These are phyloP conservation scores for Saccharomycopsis microspora DNA, from an alignment of 805 yeast species.

Conservation along the genomic window DNA sequence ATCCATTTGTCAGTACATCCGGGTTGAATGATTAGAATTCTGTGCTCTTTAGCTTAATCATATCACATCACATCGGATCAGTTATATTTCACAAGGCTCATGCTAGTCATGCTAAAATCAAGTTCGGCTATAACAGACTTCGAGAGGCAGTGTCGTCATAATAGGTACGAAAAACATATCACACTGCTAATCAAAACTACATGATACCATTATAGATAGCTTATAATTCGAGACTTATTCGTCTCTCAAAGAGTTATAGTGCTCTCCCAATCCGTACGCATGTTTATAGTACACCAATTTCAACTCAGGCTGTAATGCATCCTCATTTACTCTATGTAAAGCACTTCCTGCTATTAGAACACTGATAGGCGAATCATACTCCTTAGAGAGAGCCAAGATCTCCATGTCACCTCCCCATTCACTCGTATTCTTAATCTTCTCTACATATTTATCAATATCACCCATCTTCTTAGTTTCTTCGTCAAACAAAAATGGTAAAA, in stretches of 20 bases:
- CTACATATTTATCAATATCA: conserved; percentile 58
- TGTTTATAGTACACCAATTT: conserved; percentile 76
- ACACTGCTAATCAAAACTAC: background rate
- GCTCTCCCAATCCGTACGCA: conserved; percentile 86
- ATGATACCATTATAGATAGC: background rate
- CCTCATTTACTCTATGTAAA: conserved; percentile 50
- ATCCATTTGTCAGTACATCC: too few relatives aligned
- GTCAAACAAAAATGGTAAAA: conserved; percentile 73
- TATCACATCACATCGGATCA: too few relatives aligned
- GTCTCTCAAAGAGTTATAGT: conserved; percentile 73
- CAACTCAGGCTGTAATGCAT: conserved; percentile 41
- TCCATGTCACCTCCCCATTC: conserved; percentile 98
- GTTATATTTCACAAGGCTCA: too few relatives aligned
- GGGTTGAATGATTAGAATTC: too few relatives aligned
- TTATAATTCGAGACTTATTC: background rate
- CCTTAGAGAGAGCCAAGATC: conserved; percentile 65
- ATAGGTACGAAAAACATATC: too few relatives aligned
- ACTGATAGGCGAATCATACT: conserved; percentile 62
- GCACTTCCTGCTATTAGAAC: conserved; percentile 73
- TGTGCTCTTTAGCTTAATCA: too few relatives aligned
- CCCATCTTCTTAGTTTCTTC: conserved; percentile 55
- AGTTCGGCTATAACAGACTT: too few relatives aligned
- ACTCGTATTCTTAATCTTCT: conserved; percentile 61
- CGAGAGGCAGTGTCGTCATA: too few relatives aligned
- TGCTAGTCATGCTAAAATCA: too few relatives aligned